A percentile compares a stretch with the other conserved stretches of the same genome.
Evolutionary conservation across 352 stramenopile genomes (phyloP).

Genomic region (Phytophthora ohioensis): DNA sequence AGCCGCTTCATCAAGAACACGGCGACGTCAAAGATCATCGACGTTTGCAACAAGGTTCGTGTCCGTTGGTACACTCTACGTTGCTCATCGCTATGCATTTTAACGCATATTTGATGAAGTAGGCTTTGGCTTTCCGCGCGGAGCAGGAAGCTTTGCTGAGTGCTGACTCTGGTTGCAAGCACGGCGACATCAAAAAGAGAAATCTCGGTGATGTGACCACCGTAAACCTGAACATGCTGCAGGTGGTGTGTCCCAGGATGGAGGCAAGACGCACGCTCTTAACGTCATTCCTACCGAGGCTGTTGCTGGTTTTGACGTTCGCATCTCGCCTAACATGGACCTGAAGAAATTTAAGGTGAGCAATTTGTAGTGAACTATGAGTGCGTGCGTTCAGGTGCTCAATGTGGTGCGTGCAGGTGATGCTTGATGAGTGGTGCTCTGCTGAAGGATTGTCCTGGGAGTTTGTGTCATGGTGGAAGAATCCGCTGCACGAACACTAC

Average conservation of each 20-base stretch:
- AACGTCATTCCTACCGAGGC: conserved; percentile 95
- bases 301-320: conserved; percentile 94
- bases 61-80: background rate
- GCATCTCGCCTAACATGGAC: conserved; percentile 91
- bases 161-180: conserved; percentile 83
- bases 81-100: background rate
- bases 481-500: conserved; percentile 69
- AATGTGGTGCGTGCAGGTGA: conserved; percentile 41
- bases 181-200: conserved; percentile 92
- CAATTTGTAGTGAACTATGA: background rate
- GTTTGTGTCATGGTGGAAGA: conserved; percentile 55
- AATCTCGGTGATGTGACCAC: conserved; percentile 96
- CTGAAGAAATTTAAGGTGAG: conserved; percentile 80
- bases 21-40: conserved; percentile 94
- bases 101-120: conserved; percentile 8
- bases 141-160: conserved; percentile 90
- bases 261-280: conserved; percentile 88
- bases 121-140: conserved; percentile 88
- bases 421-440: conserved; percentile 92
- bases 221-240: conserved; percentile 95
- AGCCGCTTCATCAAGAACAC: conserved; percentile 96
- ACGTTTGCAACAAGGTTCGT: conserved; percentile 78
- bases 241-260: conserved; percentile 87
- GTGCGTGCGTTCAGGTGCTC: background rate
- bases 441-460: conserved; percentile 89